Evolutionary conservation across 768 basidiomycete genomes (phyloP).

Genomic region (Hygrocybe punicea): DNA sequence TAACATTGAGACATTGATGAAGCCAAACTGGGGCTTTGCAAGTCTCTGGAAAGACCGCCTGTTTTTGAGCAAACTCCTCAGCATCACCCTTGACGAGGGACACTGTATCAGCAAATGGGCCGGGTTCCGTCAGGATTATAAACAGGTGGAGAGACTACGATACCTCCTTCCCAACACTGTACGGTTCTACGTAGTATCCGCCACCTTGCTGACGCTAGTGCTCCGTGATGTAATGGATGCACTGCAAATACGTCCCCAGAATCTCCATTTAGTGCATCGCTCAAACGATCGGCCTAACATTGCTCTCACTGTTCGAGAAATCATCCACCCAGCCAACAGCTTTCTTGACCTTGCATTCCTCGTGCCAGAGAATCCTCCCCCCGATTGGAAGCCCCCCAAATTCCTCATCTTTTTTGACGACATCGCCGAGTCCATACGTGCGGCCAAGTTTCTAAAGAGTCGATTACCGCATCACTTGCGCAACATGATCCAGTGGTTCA

Average conservation of each 20-base stretch:
- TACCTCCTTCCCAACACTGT: constrained; percentile 27
- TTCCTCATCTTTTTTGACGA: neutral
- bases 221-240: constrained; percentile 21
- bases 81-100: constrained; percentile 37
- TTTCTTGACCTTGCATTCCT: neutral
- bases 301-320: neutral
- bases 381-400: neutral
- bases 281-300: neutral
- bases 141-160: constrained; percentile 20
- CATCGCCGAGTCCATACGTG: neutral
- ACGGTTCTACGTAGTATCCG: constrained; percentile 32
- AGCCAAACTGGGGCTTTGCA: constrained; percentile 16
- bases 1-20: constrained; percentile 28
- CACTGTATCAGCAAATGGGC: constrained; percentile 43
- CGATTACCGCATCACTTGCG: neutral
- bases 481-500: neutral
- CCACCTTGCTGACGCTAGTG: constrained; percentile 29
- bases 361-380: neutral
- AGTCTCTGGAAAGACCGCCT: constrained; percentile 17
- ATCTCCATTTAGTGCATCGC: neutral
- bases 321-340: neutral
- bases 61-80: constrained; percentile 23
- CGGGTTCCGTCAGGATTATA: constrained; percentile 36
- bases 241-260: constrained; percentile 12
- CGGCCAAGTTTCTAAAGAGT: neutral